These are phyloP conservation scores for Saturnispora ahearnii DNA, from an alignment of 805 yeast genomes.

Conservation along the genomic window DNA sequence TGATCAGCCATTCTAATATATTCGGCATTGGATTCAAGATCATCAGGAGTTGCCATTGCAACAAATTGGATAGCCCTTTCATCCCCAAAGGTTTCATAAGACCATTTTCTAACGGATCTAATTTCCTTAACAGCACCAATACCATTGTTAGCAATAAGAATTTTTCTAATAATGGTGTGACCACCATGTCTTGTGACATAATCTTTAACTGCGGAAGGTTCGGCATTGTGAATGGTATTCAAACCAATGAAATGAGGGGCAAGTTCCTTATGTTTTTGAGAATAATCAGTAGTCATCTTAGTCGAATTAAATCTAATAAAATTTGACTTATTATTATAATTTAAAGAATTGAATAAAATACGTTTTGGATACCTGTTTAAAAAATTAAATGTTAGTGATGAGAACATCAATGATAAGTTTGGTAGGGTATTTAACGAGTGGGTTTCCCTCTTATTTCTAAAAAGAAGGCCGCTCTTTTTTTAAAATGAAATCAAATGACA, in stretches of 20 bases:
- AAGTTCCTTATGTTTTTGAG: conserved; percentile 29
- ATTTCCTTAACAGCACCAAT: conserved; percentile 99
- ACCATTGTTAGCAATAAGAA: conserved; percentile 96
- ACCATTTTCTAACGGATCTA: conserved; percentile 96
- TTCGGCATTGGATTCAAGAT: conserved; percentile 92
- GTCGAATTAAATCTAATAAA: neutral
- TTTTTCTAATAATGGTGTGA: conserved; percentile 85
- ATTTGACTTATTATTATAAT: neutral
- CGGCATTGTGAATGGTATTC: conserved; percentile 68
- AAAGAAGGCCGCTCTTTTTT: neutral
- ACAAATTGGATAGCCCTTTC: conserved; percentile 90
- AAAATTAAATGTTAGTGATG: neutral
- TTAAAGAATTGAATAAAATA: neutral
- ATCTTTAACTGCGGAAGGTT: conserved; percentile 69
- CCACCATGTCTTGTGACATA: conserved; percentile 83
- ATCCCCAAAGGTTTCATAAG: conserved; percentile 96
- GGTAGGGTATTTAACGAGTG: no score
- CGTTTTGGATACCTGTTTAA: neutral
- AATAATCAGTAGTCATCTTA: conserved; percentile 8
- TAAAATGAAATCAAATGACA: neutral
- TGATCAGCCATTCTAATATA: conserved; percentile 99
- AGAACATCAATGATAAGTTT: neutral
- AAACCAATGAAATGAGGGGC: conserved; percentile 76
- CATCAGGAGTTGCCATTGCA: conserved; percentile 99
- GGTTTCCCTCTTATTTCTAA: no score